Evolutionary conservation across 176 grass and related monocot species (phyloP), one percentile per base, ranked within the genome.

Genomic region (Metroxylon sagu): DNA sequence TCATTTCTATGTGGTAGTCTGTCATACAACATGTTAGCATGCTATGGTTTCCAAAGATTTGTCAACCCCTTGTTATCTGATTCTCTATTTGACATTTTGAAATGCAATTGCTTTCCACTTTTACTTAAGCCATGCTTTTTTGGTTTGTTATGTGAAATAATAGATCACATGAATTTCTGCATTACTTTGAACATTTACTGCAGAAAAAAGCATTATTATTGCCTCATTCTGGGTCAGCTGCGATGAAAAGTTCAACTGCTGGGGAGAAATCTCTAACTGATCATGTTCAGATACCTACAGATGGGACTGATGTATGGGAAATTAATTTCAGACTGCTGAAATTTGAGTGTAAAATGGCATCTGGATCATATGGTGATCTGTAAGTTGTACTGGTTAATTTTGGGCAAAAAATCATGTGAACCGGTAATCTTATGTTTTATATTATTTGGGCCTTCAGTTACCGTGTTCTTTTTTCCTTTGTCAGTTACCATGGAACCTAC

Each of bases 221-320:
- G 52, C 85, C 79, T 66, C 72, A 70, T 5, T 65, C 71, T 52
- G 70, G 59, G 69, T 61, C 63, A 26, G 58, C 52, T 51, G 49
- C 70, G 74, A 12, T 75, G 27, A 68, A 83, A 72, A 67, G 67
- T 56, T 27, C 21, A 5, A 60, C 56, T 76, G 29, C 16, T 66
- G 79, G 53, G 70, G 64, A 56, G 50, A 70, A 59, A 62, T 63
- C 59, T 59, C 51, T 56, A 69, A 65, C 71, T 63, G 68, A 59
- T 19, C 72, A 79, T 74, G 90, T 95, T 16, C 27, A 75, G 76
- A 88, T 97, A 80, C 87, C 92, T 65, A 82, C 78, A 15, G 84
- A 97, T 57, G 87, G 76, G 48, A 72, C 48, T 43, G 69, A 90
- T 59, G 84, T 91, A 67, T 97, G 92, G 92, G 84, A 88, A 77